phyloP scores from a whole-genome alignment of 306 rosid genomes.

The Senna tora region DNA sequence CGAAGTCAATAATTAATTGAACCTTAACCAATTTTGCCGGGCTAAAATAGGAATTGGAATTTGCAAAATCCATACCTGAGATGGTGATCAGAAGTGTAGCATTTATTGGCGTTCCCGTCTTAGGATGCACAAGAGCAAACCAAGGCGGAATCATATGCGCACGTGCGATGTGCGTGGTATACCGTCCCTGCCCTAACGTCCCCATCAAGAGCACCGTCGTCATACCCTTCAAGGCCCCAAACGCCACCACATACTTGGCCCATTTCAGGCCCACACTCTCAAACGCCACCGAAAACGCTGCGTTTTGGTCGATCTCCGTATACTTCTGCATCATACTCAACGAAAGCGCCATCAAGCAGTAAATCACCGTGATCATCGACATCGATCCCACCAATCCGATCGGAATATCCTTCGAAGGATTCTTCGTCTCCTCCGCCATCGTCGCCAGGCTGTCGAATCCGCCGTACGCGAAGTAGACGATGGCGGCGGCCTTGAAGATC shows the following conservation, averaged over 20 bases:
- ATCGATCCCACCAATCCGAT: constrained; percentile 72
- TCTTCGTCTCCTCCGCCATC: constrained; percentile 80
- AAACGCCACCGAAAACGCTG: constrained; percentile 73
- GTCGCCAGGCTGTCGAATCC: constrained; percentile 72
- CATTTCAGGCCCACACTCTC: constrained; percentile 74
- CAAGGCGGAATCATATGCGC: constrained; percentile 83
- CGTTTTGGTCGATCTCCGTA: constrained; percentile 56
- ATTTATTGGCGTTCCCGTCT: constrained; percentile 78
- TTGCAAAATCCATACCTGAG: constrained; percentile 30
- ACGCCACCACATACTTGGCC: constrained; percentile 76
- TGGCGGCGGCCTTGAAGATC: constrained; percentile 69
- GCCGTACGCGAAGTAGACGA: constrained; percentile 77
- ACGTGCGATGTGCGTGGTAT: constrained; percentile 76
- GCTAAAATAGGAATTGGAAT: no score
- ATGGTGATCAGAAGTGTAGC: constrained; percentile 66
- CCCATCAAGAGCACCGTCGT: constrained; percentile 75
- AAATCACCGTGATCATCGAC: constrained; percentile 66
- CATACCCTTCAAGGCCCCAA: constrained; percentile 80
- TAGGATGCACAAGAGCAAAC: constrained; percentile 82
- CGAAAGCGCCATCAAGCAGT: constrained; percentile 74
- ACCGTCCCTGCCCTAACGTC: constrained; percentile 60
- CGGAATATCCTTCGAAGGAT: constrained; percentile 74
- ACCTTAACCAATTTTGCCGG: no score
- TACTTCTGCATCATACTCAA: constrained; percentile 81
- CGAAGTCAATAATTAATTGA: no score